These are phyloP conservation scores for Meredithiella fracta DNA, from an alignment of 2,329 filamentous ascomycete genomes.

Conservation along the genomic window DNA sequence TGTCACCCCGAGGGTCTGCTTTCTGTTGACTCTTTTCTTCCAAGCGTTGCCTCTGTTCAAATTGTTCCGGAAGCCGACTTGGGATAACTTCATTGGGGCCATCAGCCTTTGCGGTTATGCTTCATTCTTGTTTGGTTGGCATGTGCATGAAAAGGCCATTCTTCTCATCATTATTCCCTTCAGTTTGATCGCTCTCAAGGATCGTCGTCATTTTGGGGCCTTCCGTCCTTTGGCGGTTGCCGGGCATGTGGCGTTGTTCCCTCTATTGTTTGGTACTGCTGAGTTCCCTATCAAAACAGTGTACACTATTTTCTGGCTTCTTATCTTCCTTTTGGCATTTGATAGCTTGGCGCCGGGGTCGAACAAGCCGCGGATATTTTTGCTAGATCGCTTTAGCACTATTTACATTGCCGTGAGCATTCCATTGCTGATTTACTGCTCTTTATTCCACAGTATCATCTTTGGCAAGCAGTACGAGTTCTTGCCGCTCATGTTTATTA, in stretches of 20 bases:
- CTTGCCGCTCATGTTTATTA: slow-evolving; percentile 90
- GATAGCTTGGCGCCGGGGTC: slow-evolving; percentile 77
- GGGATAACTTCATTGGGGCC: slow-evolving; percentile 78
- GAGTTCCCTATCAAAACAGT: slow-evolving; percentile 90
- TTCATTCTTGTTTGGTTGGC: slow-evolving; percentile 95
- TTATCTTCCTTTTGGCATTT: slow-evolving; percentile 71
- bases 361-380: slow-evolving; percentile 61
- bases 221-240: slow-evolving; percentile 86
- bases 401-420: slow-evolving; percentile 82
- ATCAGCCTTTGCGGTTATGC: slow-evolving; percentile 89
- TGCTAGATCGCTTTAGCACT: slow-evolving; percentile 79
- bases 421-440: slow-evolving; percentile 77
- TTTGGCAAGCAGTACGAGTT: slow-evolving; percentile 79
- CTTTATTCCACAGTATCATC: slow-evolving; percentile 62
- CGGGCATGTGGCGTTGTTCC: slow-evolving; percentile 89
- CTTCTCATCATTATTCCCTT: slow-evolving; percentile 90
- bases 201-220: slow-evolving; percentile 76
- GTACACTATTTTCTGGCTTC: slow-evolving; percentile 84
- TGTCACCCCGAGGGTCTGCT: slow-evolving; percentile 64
- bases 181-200: slow-evolving; percentile 75
- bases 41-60: slow-evolving; percentile 67
- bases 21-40: slow-evolving; percentile 65
- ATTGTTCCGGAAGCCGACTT: slow-evolving; percentile 64
- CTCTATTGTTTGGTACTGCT: slow-evolving; percentile 74
- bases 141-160: slow-evolving; percentile 95